Evolutionary conservation across 768 basidiomycete species (phyloP).

Genomic region (Mycena maculata): DNA sequence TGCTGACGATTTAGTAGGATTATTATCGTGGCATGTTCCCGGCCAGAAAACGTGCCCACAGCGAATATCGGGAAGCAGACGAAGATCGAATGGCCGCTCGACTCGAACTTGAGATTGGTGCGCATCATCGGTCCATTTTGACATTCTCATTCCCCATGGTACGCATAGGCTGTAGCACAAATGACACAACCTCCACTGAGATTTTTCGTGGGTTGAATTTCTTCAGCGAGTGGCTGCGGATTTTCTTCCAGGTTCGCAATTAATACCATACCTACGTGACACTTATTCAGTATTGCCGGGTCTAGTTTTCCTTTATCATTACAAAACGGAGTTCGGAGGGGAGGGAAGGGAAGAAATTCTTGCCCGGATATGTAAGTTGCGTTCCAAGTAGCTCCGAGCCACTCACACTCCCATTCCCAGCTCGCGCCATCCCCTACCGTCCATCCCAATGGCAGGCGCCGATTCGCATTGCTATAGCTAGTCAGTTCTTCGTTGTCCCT

Average conservation of each 20-base stretch:
- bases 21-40: constrained; percentile 23
- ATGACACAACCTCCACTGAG: constrained; percentile 47
- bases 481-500: constrained; percentile 58
- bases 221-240: constrained; percentile 85
- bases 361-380: constrained; percentile 64
- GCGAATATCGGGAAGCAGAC: constrained; percentile 9
- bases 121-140: no score
- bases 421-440: constrained; percentile 76
- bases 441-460: constrained; percentile 70
- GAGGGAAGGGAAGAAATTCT: constrained; percentile 80
- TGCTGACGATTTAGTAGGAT: constrained; percentile 1
- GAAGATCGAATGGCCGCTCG: constrained; percentile 20
- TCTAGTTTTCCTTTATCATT: constrained; percentile 79
- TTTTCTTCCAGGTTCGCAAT: constrained; percentile 84
- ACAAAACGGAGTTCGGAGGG: constrained; percentile 69
- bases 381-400: no score
- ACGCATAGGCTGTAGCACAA: constrained; percentile 37
- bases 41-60: not conserved
- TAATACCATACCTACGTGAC: no score
- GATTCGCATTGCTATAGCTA: constrained; percentile 79
- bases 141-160: no score
- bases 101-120: constrained; percentile 18
- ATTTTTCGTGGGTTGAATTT: constrained; percentile 85
- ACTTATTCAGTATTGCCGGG: not conserved
- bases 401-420: no score